Evolutionary conservation across 352 stramenopile genomes (phyloP).

Genomic region (Globisporangium middletonii): DNA sequence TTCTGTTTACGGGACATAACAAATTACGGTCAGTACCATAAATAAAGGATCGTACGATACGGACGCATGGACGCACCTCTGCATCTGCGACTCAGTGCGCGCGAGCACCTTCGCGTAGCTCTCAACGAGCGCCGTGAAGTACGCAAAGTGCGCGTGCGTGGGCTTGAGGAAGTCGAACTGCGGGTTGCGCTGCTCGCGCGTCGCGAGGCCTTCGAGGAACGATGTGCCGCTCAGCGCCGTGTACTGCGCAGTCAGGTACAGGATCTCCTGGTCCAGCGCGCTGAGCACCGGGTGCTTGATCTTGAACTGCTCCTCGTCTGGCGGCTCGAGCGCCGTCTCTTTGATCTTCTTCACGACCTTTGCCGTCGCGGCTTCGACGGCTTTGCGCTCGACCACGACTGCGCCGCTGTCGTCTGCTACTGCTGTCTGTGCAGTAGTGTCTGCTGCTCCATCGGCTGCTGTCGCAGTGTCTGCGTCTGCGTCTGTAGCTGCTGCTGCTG

Average conservation of each 20-base stretch:
- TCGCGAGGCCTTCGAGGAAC: slow-evolving; percentile 93
- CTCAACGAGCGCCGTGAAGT: slow-evolving; percentile 98
- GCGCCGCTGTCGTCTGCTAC: slow-evolving; percentile 27
- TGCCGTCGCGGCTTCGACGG: slow-evolving; percentile 71
- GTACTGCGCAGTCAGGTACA: slow-evolving; percentile 98
- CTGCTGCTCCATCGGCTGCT: background rate
- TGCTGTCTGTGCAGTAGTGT: slow-evolving; percentile 20
- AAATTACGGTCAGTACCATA: background rate
- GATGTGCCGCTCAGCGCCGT: slow-evolving; percentile 92
- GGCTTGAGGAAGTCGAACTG: slow-evolving; percentile 98
- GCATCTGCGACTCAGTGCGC: slow-evolving; percentile 64
- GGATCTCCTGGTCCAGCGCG: slow-evolving; percentile 94
- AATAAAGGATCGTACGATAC: background rate
- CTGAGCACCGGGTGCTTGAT: slow-evolving; percentile 89
- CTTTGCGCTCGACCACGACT: slow-evolving; percentile 83
- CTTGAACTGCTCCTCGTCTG: slow-evolving; percentile 67
- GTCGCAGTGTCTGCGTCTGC: background rate
- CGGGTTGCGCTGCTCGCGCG: slow-evolving; percentile 95
- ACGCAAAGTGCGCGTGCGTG: slow-evolving; percentile 95
- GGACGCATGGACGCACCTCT: slow-evolving; percentile 25
- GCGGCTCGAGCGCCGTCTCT: slow-evolving; percentile 67
- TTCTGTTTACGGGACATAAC: slow-evolving; percentile 13
- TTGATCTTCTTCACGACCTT: slow-evolving; percentile 92
- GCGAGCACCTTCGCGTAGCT: slow-evolving; percentile 90
- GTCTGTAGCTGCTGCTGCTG: slow-evolving; percentile 11